Evolutionary conservation across 108 stramenopile species (phyloP), one percentile per base, ranked within the genome.

Genomic region (Conticribra guillardii): DNA sequence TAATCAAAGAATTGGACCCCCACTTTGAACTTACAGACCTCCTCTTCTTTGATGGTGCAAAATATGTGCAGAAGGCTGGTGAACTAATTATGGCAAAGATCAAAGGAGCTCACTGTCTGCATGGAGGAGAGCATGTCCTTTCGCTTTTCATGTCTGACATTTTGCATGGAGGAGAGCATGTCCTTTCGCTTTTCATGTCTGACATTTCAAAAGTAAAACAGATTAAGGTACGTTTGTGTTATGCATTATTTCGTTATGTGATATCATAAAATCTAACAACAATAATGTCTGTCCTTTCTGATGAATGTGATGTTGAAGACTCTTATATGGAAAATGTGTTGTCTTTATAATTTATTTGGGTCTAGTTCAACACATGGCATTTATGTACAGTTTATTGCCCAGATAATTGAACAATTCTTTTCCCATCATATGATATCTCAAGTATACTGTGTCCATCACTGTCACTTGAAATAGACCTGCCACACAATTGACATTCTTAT

Each of bases 151-250:
- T n/a, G n/a, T n/a, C n/a, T n/a, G n/a, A n/a, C n/a, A n/a, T n/a
- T n/a, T n/a, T n/a, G n/a, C n/a, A n/a, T n/a, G 66, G 66, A 11
- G 29, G 53, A 17, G 66, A 67, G 22, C 66, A 67, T 55, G 55
- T 54, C 3, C 15, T 67, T 4, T 67, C 66, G 23, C 26, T 67
- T 8, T 67, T 67, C 53, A 54, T 67, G 21, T 29, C 27, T 24
- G 66, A 67, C 53, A 54, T 67, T 54, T 26, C 66, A 18, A 67
- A 67, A 32, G 14, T 67, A 14, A 31, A 54, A 18, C 54, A 27
- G 19, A 67, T 67, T 14, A 27, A 55, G 66, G 66, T 67, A 31
- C 11, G 66, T 34, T 67, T 57, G 4, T 17, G 3, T 22, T 57
- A 9, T 4, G 4, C 8, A 57, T 57, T 4, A 22, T 28, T 57